Evolutionary conservation across 805 yeast genomes (phyloP), one percentile per base, ranked within the genome.

Genomic region (Ogataea degrootiae): DNA sequence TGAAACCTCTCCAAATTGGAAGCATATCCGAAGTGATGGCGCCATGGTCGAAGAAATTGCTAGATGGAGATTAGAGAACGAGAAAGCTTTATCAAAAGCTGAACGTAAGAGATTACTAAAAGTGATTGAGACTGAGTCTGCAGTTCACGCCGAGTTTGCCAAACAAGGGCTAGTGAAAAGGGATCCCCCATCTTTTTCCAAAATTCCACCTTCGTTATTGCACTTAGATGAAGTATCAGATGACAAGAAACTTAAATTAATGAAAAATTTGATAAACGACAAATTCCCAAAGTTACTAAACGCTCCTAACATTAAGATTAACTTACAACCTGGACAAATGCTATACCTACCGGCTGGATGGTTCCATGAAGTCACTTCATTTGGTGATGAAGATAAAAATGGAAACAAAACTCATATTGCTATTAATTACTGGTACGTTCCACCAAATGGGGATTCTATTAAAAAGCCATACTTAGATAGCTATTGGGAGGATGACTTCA

Each of bases 351-450:
- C 92, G 0, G 76, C 86, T 1, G 90, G 92, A 3, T 85, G 91
- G 91, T 85, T 85, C 57, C 92, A 85, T 60, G 92, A 85, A 61
- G 92, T 85, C 2, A 76, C 87, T 1, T 82, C 87, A 9, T 82
- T 70, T 60, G 83, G 83, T 3, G 14, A 15, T 15, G 26, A 33
- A 1, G 29, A 16, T 23, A 16, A 14, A 17, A 55, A 47, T 2
- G 54, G 49, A 6, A 53, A 59, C 34, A 59, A 58, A 29, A 65
- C 72, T 3, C 92, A 85, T 56, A 69, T 77, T 34, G 90, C 91
- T 0, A 56, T 84, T 11, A 85, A 85, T 59, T 85, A 85, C 63
- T 85, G 92, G 92, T 83, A 79, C 59, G 71, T 79, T 7, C 88
- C 91, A 5, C 88, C 89, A 0, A 72, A 73, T 40, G 71, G 71